phyloP scores from a whole-genome alignment of 129 eudicot genomes.

The Flaveria trinervia region DNA sequence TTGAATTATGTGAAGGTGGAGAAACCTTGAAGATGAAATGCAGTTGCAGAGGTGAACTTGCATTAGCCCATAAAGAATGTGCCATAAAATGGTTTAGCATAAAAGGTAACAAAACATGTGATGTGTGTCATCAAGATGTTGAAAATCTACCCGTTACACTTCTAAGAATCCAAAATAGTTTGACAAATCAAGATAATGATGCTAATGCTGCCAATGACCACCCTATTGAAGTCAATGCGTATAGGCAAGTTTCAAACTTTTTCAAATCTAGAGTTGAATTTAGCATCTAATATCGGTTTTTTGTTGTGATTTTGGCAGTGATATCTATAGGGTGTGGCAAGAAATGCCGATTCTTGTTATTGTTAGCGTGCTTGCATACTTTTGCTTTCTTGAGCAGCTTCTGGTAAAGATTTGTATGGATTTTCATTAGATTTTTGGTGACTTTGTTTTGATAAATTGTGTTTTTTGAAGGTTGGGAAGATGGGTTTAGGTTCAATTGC shows the following conservation, averaged over 20 bases:
- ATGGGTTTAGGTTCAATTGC: conserved; percentile 79
- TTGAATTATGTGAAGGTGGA: conserved; percentile 91
- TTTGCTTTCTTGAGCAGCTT: conserved; percentile 94
- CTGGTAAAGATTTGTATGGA: conserved; percentile 51
- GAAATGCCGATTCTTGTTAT: conserved; percentile 88
- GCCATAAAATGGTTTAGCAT: conserved; percentile 96
- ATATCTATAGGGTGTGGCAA: conserved; percentile 77
- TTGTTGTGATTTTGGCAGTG: conserved; percentile 29
- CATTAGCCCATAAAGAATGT: conserved; percentile 93
- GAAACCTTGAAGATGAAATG: conserved; percentile 94
- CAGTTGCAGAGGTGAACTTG: conserved; percentile 99
- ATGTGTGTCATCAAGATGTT: conserved; percentile 91
- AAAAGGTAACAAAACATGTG: conserved; percentile 93
- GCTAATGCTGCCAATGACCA: conserved; percentile 32
- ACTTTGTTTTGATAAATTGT: conserved; percentile 5
- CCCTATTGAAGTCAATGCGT: conserved; percentile 58
- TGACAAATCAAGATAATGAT: conserved; percentile 30
- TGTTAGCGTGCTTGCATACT: conserved; percentile 94
- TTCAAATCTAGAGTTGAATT: neutral
- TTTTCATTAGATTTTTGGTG: neutral
- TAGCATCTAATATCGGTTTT: conserved; percentile 1
- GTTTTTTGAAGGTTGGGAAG: conserved; percentile 59
- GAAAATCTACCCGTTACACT: conserved; percentile 82
- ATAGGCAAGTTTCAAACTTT: conserved; percentile 60
- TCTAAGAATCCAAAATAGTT: conserved; percentile 54